These are phyloP conservation scores for Talaromyces wortmannii DNA, from an alignment of 495 filamentous ascomycete species.

Conservation along the genomic window DNA sequence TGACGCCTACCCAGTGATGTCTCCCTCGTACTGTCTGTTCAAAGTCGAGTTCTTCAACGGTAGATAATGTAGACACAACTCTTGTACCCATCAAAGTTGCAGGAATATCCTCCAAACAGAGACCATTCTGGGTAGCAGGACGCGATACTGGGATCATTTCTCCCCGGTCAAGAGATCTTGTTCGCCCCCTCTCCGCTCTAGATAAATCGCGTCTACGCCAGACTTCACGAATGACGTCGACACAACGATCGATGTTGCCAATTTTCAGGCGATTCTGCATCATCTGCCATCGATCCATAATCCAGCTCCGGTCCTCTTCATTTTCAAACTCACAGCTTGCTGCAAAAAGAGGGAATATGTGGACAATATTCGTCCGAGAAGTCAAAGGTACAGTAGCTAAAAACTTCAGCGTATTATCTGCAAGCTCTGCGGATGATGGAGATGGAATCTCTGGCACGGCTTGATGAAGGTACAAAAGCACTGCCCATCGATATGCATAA, in stretches of 20 bases:
- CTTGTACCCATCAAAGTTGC: constrained; percentile 9
- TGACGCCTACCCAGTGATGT: constrained; percentile 72
- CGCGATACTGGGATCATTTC: constrained; percentile 1
- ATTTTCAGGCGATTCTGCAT: constrained; percentile 63
- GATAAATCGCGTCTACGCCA: constrained; percentile 52
- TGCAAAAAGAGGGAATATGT: constrained; percentile 69
- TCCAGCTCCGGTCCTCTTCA: constrained; percentile 61
- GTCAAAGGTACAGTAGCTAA: constrained; percentile 57
- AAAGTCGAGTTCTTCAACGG: constrained; percentile 47
- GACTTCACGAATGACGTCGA: constrained; percentile 73
- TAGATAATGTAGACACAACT: constrained; percentile 22
- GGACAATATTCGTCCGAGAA: constrained; percentile 63
- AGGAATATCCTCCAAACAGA: neutral
- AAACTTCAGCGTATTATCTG: constrained; percentile 53
- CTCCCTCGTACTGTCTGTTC: constrained; percentile 61
- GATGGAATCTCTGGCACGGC: constrained; percentile 71
- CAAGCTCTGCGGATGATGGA: constrained; percentile 46
- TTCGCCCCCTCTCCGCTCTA: constrained; percentile 20
- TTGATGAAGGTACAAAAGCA: constrained; percentile 69
- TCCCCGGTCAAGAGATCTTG: constrained; percentile 9
- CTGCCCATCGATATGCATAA: constrained; percentile 72
- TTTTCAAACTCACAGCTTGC: constrained; percentile 63
- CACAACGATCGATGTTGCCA: constrained; percentile 63
- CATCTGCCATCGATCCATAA: constrained; percentile 55
- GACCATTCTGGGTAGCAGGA: neutral